Percentiles rank a stretch among this genome's conserved stretches.
phyloP scores from a whole-genome alignment of 2,329 filamentous ascomycete species.

The Xylariaceae sp. region DNA sequence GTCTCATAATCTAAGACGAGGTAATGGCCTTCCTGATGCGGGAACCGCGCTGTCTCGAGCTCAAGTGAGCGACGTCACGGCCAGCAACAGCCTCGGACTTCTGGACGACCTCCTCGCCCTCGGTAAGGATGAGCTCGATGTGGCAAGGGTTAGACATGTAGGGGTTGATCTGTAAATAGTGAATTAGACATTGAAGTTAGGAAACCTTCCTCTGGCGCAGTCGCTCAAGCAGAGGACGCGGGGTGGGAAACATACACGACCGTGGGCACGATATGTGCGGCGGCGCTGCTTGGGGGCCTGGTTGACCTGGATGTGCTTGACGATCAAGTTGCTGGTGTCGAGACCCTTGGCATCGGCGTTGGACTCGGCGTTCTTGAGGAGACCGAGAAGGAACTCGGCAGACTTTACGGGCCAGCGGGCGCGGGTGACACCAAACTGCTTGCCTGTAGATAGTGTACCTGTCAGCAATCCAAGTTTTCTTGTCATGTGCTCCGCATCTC shows the following conservation, averaged over 20 bases:
- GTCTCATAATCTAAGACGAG: conserved; percentile 50
- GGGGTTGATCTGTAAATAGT: conserved; percentile 82
- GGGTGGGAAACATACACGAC: conserved; percentile 74
- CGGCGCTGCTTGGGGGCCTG: conserved; percentile 99
- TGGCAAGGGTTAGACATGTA: conserved; percentile 99
- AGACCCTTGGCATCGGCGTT: conserved; percentile 97
- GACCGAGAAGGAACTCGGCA: conserved; percentile 93
- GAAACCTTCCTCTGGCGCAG: background rate
- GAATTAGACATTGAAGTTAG: conserved; percentile 4
- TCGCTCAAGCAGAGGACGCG: background rate
- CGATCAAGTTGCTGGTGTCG: conserved; percentile 93
- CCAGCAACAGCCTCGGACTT: conserved; percentile 72
- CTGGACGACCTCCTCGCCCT: conserved; percentile 92
- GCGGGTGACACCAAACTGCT: conserved; percentile 96
- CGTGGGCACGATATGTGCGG: conserved; percentile 99
- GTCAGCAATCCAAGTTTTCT: conserved; percentile 18
- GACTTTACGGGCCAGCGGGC: conserved; percentile 99
- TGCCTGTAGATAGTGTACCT: conserved; percentile 59
- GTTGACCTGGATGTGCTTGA: conserved; percentile 99
- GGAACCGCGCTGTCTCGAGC: conserved; percentile 86
- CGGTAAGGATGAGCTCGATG: conserved; percentile 99
- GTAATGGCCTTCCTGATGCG: conserved; percentile 64
- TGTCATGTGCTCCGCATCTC: background rate
- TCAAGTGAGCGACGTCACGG: conserved; percentile 68
- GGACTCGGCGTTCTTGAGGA: conserved; percentile 96